Evolutionary conservation across 1,139 yeast genomes (phyloP).

Genomic region (Candida sojae): DNA sequence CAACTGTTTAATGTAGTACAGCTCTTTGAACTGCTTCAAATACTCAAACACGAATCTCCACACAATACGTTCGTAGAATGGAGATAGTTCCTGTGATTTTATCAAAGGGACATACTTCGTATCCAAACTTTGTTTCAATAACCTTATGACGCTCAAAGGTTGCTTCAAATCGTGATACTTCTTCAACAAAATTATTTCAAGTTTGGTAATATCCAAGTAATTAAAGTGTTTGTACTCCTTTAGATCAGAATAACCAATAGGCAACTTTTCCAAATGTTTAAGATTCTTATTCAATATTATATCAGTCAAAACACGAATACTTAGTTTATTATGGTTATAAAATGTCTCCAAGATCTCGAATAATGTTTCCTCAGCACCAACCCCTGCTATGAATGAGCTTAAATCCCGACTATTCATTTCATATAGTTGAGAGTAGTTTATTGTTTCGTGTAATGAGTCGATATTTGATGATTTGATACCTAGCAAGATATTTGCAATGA

Average conservation of each 20-base stretch:
- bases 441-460: constrained; percentile 9
- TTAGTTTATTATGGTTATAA: constrained; percentile 27
- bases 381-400: constrained; percentile 21
- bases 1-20: constrained; percentile 24
- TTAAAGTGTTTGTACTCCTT: constrained; percentile 1
- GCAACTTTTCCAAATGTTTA: constrained; percentile 22
- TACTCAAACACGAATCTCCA: constrained; percentile 47
- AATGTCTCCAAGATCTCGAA: constrained; percentile 29
- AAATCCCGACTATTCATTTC: constrained; percentile 22
- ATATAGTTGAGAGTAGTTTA: constrained; percentile 14
- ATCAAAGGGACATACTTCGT: constrained; percentile 29
- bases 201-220: constrained; percentile 16
- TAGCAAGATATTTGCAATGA: constrained; percentile 21
- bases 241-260: constrained; percentile 14
- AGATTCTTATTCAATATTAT: constrained; percentile 32
- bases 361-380: constrained; percentile 25
- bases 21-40: constrained; percentile 25
- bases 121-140: constrained; percentile 30
- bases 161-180: constrained; percentile 35
- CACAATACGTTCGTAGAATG: constrained; percentile 43
- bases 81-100: constrained; percentile 22
- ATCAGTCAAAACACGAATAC: constrained; percentile 26
- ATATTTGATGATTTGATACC: constrained; percentile 21
- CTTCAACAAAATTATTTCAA: constrained; percentile 34
- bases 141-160: constrained; percentile 33